phyloP scores from a whole-genome alignment of 192 early-diverging fungal genomes.

The Entomortierella chlamydospora region DNA sequence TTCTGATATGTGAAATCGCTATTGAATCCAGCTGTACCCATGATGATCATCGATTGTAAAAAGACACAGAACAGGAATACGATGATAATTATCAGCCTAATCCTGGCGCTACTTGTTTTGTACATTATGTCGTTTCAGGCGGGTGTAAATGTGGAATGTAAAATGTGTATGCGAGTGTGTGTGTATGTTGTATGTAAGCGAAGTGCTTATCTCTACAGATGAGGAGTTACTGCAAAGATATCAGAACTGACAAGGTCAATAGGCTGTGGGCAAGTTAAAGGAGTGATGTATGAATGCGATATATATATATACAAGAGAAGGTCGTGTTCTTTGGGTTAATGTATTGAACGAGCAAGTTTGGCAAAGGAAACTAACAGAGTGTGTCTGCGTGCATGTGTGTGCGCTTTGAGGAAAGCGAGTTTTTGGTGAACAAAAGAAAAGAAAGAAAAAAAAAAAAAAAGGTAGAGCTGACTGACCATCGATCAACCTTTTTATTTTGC shows the following conservation, averaged over 20 bases:
- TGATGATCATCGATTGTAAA: constrained; percentile 29
- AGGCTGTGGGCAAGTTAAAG: too few species aligned
- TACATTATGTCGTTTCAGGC: constrained; percentile 9
- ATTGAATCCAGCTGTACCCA: constrained; percentile 38
- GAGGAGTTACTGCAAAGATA: too few species aligned
- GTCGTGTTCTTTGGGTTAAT: too few species aligned
- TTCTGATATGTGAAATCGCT: constrained; percentile 7
- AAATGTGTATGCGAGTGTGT: background rate
- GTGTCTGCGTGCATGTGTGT: constrained; percentile 6
- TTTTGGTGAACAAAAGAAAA: constrained; percentile 1
- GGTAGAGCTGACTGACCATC: background rate
- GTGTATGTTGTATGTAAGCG: background rate
- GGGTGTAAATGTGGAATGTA: background rate
- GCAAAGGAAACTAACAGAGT: background rate
- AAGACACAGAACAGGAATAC: constrained; percentile 4
- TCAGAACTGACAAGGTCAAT: too few species aligned
- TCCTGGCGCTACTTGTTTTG: constrained; percentile 11
- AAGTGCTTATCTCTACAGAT: too few species aligned
- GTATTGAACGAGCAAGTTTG: background rate
- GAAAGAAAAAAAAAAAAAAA: constrained; percentile 8
- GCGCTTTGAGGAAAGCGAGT: constrained; percentile 5
- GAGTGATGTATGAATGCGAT: too few species aligned
- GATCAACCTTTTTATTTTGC: constrained; percentile 1
- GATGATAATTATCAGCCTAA: constrained; percentile 9
- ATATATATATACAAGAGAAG: too few species aligned